Evolutionary conservation across 2,329 filamentous ascomycete genomes (phyloP).

Genomic region (Dactylellina cionopaga): DNA sequence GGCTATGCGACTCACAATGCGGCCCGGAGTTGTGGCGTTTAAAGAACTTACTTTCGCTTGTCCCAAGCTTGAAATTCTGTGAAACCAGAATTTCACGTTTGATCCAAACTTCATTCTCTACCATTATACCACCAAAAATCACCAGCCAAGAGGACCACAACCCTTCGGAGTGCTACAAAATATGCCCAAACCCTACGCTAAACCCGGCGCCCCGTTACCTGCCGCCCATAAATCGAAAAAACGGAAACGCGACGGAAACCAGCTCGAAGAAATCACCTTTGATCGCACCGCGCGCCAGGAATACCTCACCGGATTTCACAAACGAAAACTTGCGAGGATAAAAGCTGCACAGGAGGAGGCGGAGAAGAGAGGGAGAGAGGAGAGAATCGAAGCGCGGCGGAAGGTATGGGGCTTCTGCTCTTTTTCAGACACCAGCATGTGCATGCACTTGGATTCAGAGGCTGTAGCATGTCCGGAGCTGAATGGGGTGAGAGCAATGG

Average conservation of each 20-base stretch:
- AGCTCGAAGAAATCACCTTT: slow-evolving; percentile 83
- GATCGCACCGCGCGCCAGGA: slow-evolving; percentile 81
- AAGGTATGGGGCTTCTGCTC: slow-evolving; percentile 68
- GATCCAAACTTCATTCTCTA: background rate
- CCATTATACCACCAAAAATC: background rate
- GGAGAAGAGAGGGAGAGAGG: slow-evolving; percentile 78
- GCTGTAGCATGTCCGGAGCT: too few species aligned
- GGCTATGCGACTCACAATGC: too few species aligned
- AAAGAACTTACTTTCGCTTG: too few species aligned
- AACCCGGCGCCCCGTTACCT: slow-evolving; percentile 10
- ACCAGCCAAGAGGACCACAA: background rate
- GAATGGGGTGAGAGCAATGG: background rate
- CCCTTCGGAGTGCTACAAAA: background rate
- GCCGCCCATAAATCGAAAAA: slow-evolving; percentile 69
- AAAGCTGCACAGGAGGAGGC: slow-evolving; percentile 87
- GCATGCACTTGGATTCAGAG: too few species aligned
- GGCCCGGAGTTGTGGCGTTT: too few species aligned
- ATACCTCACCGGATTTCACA: slow-evolving; percentile 95
- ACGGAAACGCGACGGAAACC: slow-evolving; percentile 68
- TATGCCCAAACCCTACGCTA: slow-evolving; percentile 51
- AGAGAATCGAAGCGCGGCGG: slow-evolving; percentile 77
- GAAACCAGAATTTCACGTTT: too few species aligned
- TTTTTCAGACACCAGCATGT: background rate
- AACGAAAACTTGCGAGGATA: slow-evolving; percentile 78
- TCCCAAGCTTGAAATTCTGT: too few species aligned